These are phyloP conservation scores for Solanum clarkiae DNA, from an alignment of 257 asterid species.

Conservation along the genomic window DNA sequence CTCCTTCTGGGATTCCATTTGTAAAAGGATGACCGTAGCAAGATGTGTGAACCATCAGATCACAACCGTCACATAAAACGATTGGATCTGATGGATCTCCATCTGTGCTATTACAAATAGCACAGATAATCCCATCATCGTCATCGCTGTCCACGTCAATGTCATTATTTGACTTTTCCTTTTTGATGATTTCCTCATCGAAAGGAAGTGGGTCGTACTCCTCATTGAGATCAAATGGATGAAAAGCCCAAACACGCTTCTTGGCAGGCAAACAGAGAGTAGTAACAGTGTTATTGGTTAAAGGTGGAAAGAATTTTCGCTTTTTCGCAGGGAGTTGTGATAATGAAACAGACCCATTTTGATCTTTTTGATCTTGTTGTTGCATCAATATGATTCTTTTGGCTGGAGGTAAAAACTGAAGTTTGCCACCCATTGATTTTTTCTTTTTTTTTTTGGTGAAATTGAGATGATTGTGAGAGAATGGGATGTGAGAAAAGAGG, in stretches of 20 bases:
- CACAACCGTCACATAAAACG: constrained; percentile 88
- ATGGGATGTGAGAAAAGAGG: not conserved
- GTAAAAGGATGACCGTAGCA: constrained; percentile 74
- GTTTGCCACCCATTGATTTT: constrained; percentile 29
- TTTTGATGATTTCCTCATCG: not conserved
- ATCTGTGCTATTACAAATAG: constrained; percentile 66
- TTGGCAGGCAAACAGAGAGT: constrained; percentile 62
- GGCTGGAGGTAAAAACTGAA: constrained; percentile 49
- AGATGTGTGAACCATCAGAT: constrained; percentile 68
- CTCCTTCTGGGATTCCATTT: constrained; percentile 64
- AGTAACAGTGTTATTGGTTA: not conserved
- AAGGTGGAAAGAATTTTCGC: constrained; percentile 28
- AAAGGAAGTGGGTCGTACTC: constrained; percentile 12
- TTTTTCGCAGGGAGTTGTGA: constrained; percentile 64
- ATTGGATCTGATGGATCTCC: constrained; percentile 82
- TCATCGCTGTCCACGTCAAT: not conserved
- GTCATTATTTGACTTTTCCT: not conserved
- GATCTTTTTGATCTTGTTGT: constrained; percentile 5
- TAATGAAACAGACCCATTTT: not conserved
- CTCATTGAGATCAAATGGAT: constrained; percentile 46
- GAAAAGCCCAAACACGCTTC: constrained; percentile 58
- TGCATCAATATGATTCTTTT: constrained; percentile 56
- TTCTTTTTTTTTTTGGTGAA: not conserved
- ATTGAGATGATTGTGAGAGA: not conserved
- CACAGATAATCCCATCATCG: constrained; percentile 59